Percentiles rank a stretch among this genome's conserved stretches.
These are phyloP conservation scores for Dipodascus geniculatus DNA, from an alignment of 805 yeast species.

Conservation along the genomic window DNA sequence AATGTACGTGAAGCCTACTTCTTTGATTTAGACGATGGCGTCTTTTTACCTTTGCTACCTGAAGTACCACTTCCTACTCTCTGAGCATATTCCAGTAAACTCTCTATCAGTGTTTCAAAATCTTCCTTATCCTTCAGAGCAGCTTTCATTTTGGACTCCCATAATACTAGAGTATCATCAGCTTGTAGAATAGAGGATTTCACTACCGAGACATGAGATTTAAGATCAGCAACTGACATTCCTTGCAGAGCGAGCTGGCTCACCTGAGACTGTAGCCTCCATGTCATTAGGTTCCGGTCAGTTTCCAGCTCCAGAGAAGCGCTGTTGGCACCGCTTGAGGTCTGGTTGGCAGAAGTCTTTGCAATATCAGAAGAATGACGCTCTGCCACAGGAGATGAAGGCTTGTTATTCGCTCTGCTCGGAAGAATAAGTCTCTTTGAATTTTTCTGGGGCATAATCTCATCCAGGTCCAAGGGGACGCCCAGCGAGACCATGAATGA, in stretches of 20 bases:
- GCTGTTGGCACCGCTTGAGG: neutral
- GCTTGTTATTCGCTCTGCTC: neutral
- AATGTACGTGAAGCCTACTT: neutral
- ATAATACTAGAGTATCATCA: slow-evolving; percentile 32
- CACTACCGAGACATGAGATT: slow-evolving; percentile 27
- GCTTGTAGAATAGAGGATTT: slow-evolving; percentile 27
- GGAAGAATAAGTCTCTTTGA: slow-evolving; percentile 18
- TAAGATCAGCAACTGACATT: slow-evolving; percentile 29
- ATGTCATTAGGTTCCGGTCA: slow-evolving; percentile 16
- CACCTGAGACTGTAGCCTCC: slow-evolving; percentile 24
- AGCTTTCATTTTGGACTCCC: slow-evolving; percentile 41
- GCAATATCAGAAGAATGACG: too few species aligned
- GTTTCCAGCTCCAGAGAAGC: slow-evolving; percentile 13
- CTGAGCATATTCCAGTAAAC: slow-evolving; percentile 83
- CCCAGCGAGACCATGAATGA: slow-evolving; percentile 54
- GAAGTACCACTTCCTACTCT: slow-evolving; percentile 34
- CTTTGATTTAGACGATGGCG: neutral
- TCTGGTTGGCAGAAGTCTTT: neutral
- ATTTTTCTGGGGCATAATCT: slow-evolving; percentile 28
- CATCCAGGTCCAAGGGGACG: slow-evolving; percentile 62
- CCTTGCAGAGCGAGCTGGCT: slow-evolving; percentile 27
- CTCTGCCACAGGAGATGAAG: neutral
- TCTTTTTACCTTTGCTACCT: neutral
- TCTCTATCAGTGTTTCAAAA: slow-evolving; percentile 81
- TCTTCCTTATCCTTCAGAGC: slow-evolving; percentile 56